Percentiles rank a stretch among this genome's conserved stretches.
phyloP scores from a whole-genome alignment of 139 green algal species.

The Edaphochlamys debaryana region DNA sequence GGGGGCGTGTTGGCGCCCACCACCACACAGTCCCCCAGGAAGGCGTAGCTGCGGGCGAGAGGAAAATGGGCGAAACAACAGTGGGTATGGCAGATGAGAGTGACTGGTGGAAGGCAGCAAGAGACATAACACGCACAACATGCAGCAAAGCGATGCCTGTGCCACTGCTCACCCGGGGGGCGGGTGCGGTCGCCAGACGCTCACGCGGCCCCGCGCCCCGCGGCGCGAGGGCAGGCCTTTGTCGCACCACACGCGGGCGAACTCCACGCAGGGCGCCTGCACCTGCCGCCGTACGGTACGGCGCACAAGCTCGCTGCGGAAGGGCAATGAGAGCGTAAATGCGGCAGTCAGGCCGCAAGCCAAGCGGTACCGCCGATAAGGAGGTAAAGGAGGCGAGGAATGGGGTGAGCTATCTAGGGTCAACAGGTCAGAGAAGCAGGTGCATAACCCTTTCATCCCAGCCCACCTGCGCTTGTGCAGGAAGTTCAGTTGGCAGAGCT shows the following conservation, averaged over 20 bases:
- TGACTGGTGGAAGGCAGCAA: too few relatives aligned
- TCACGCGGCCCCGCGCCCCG: background rate
- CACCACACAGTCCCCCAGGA: conserved; percentile 71
- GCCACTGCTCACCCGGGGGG: conserved; percentile 66
- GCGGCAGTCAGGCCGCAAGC: too few relatives aligned
- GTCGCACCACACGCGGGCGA: conserved; percentile 80
- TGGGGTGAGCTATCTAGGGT: too few relatives aligned
- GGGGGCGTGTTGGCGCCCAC: conserved; percentile 69
- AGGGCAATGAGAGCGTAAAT: too few relatives aligned
- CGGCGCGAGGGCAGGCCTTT: conserved; percentile 32
- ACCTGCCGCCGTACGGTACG: background rate
- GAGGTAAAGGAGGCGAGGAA: too few relatives aligned
- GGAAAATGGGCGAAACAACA: too few relatives aligned
- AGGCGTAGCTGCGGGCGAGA: conserved; percentile 62
- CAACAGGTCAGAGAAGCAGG: too few relatives aligned
- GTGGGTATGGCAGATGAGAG: too few relatives aligned
- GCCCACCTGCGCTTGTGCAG: background rate
- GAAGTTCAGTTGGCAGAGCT: background rate
- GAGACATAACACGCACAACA: too few relatives aligned
- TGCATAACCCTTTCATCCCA: too few relatives aligned
- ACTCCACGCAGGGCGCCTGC: conserved; percentile 60
- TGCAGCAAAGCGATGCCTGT: too few relatives aligned
- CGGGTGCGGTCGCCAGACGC: conserved; percentile 65
- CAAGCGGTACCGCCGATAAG: too few relatives aligned
- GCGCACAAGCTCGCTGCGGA: background rate